phyloP scores from a whole-genome alignment of 1,284 basidiomycete species.

The Rhodotorula sp. region DNA sequence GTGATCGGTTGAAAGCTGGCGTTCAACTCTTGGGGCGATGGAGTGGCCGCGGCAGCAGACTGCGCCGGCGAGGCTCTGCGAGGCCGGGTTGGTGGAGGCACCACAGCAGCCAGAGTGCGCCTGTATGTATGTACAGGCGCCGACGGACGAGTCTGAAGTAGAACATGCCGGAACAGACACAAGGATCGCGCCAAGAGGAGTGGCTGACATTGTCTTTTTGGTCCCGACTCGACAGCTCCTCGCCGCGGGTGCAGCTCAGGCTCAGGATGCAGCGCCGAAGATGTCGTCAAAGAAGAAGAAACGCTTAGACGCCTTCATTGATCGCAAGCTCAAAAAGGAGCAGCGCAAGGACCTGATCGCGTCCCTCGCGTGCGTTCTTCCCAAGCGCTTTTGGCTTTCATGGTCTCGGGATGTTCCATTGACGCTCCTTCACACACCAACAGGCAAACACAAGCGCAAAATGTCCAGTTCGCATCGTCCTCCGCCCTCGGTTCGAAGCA shows the following conservation, averaged over 20 bases:
- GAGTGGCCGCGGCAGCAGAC: too few relatives aligned
- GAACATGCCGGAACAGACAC: too few relatives aligned
- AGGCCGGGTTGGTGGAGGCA: too few relatives aligned
- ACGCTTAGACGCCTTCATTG: conserved; percentile 78
- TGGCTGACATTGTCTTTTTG: not conserved
- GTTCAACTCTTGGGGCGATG: too few relatives aligned
- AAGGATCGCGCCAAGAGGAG: too few relatives aligned
- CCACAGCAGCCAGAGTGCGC: too few relatives aligned
- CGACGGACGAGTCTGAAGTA: too few relatives aligned
- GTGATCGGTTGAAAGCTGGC: not conserved
- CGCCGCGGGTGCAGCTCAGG: conserved; percentile 5
- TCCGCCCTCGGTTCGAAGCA: conserved; percentile 73
- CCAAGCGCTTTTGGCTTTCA: not conserved
- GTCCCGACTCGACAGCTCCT: conserved; percentile 12
- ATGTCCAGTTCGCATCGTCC: conserved; percentile 68
- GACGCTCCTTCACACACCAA: not conserved
- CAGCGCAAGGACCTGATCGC: conserved; percentile 69
- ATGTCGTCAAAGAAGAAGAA: conserved; percentile 76
- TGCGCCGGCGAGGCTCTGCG: too few relatives aligned
- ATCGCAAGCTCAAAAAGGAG: conserved; percentile 82
- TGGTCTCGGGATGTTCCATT: too few relatives aligned
- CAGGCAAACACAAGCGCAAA: conserved; percentile 70
- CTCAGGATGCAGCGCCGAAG: conserved; percentile 11
- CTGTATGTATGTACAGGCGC: too few relatives aligned
- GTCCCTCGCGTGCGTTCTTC: conserved; percentile 65